Percentiles rank a stretch among this genome's conserved stretches.
Evolutionary conservation across 2,329 filamentous ascomycete species (phyloP).

Genomic region (Huntiella savannae): DNA sequence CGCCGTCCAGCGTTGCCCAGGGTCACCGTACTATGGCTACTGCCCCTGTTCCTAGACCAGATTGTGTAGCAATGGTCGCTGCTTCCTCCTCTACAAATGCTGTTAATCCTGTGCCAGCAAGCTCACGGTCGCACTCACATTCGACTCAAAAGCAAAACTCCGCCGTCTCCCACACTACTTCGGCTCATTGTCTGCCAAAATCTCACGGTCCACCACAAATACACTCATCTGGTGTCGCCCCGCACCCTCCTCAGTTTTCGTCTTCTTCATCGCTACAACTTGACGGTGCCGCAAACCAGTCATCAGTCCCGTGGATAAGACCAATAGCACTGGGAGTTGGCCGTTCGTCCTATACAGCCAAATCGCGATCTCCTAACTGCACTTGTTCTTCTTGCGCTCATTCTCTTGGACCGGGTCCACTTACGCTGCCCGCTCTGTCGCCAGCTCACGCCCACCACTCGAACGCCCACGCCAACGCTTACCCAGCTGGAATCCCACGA

Average conservation of each 20-base stretch:
- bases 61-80: conserved; percentile 1
- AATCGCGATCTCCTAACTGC: background rate
- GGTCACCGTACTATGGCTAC: conserved; percentile 4
- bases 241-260: background rate
- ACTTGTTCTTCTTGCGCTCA: no score
- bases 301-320: conserved; percentile 8
- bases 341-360: background rate
- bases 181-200: background rate
- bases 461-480: conserved; percentile 3
- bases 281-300: background rate
- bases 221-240: background rate
- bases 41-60: conserved; percentile 7
- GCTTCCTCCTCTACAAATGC: conserved; percentile 1
- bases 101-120: background rate
- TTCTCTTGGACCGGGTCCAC: no score
- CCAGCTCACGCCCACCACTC: background rate
- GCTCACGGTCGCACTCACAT: conserved; percentile 7
- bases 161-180: background rate
- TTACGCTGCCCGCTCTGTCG: no score
- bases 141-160: background rate
- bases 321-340: conserved; percentile 6
- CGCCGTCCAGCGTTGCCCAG: background rate
- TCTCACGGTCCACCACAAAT: background rate
- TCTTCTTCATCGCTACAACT: background rate
- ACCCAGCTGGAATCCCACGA: conserved; percentile 11